phyloP scores from a whole-genome alignment of 768 basidiomycete genomes.

The Cytidiella melzeri region DNA sequence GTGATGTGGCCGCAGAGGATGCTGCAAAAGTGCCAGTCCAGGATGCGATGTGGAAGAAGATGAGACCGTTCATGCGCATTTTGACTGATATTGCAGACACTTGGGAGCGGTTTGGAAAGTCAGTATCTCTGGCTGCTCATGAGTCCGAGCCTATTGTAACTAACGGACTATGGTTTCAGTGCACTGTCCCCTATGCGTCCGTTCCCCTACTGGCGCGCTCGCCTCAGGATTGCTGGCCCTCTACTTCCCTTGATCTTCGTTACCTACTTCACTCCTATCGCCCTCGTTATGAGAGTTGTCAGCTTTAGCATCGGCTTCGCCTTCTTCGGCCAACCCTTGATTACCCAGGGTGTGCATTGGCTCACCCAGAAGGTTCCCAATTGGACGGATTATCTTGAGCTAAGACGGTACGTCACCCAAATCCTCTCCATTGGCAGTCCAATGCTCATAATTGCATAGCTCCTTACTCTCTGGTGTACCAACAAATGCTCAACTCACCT shows the following conservation, averaged over 20 bases:
- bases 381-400: conserved; percentile 32
- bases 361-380: conserved; percentile 29
- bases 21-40: conserved; percentile 25
- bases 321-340: conserved; percentile 37
- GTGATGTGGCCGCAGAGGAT: conserved; percentile 25
- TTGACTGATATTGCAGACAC: conserved; percentile 31
- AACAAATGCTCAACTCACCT: conserved; percentile 38
- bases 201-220: conserved; percentile 24
- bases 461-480: conserved; percentile 35
- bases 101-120: conserved; percentile 36
- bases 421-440: not conserved
- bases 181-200: conserved; percentile 34
- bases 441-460: conserved; percentile 10
- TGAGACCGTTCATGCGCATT: conserved; percentile 29
- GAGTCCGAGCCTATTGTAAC: not conserved
- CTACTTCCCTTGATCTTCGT: conserved; percentile 25
- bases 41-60: conserved; percentile 28
- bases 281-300: conserved; percentile 24
- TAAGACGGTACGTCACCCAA: conserved; percentile 29
- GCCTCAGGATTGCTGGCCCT: conserved; percentile 26
- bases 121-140: conserved; percentile 4
- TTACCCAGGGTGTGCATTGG: conserved; percentile 22
- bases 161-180: conserved; percentile 13
- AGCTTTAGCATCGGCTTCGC: conserved; percentile 29
- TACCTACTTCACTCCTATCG: conserved; percentile 25